A percentile compares a stretch with the other conserved stretches of the same genome.
Evolutionary conservation across 2,329 filamentous ascomycete species (phyloP).

Genomic region (Ceratocystis eucalypticola): DNA sequence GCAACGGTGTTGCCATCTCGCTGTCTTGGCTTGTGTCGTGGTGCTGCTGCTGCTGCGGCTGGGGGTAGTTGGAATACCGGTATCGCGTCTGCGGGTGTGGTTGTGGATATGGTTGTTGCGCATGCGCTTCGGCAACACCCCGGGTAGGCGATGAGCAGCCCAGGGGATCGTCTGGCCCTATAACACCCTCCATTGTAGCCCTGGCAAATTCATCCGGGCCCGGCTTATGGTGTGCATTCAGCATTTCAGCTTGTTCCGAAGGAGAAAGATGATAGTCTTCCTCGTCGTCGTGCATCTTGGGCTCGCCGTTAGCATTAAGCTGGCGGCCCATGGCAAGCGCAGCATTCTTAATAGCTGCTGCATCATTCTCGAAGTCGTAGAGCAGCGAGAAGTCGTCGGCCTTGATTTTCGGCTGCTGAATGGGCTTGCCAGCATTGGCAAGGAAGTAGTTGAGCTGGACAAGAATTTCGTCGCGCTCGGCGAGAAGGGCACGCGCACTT

Average conservation of each 20-base stretch:
- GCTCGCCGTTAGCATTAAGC: slow-evolving; percentile 6
- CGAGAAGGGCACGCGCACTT: slow-evolving; percentile 20
- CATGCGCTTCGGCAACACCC: not conserved
- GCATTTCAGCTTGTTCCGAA: not conserved
- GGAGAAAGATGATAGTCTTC: not conserved
- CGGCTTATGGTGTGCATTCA: not conserved
- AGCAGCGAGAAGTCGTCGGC: not conserved
- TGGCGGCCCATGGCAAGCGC: slow-evolving; percentile 1
- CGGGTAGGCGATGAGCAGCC: not conserved
- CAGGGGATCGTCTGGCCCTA: not conserved
- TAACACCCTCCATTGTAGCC: not conserved
- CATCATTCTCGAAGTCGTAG: not conserved
- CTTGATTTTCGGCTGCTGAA: not conserved
- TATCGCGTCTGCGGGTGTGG: not conserved
- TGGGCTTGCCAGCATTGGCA: slow-evolving; percentile 6
- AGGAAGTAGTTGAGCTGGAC: slow-evolving; percentile 24
- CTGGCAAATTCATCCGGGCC: not conserved
- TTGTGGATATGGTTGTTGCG: not conserved
- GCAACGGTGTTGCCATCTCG: not conserved
- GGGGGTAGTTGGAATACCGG: not conserved
- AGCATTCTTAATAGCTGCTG: not conserved
- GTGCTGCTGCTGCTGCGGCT: not conserved
- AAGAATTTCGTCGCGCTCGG: slow-evolving; percentile 25
- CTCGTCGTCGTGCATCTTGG: slow-evolving; percentile 3
- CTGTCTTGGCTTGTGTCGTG: not conserved